Conservation (phyloP, 345 rosid genomes). For the Cardiospermum halicacabum region DNA sequence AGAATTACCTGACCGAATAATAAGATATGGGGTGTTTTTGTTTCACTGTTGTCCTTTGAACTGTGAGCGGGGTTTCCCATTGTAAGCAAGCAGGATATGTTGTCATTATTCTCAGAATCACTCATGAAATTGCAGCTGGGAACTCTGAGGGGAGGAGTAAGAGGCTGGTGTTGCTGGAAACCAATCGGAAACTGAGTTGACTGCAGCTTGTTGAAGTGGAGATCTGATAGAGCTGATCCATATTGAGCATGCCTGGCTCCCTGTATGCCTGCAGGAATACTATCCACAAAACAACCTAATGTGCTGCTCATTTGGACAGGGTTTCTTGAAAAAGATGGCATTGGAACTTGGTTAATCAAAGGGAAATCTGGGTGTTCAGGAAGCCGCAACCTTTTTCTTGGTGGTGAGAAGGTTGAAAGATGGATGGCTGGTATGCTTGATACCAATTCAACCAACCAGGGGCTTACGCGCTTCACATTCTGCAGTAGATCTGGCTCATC, state of each 20-base stretch:
- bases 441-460: slow-evolving; percentile 93
- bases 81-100: slow-evolving; percentile 54
- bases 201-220: slow-evolving; percentile 56
- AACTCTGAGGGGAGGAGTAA: slow-evolving; percentile 31
- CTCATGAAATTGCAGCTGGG: slow-evolving; percentile 22
- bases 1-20: slow-evolving; percentile 83
- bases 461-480: slow-evolving; percentile 88
- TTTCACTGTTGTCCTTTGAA: slow-evolving; percentile 38
- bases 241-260: slow-evolving; percentile 99
- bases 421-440: slow-evolving; percentile 69
- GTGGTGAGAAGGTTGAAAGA: slow-evolving; percentile 71
- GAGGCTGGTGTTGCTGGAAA: slow-evolving; percentile 37
- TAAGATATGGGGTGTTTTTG: slow-evolving; percentile 59
- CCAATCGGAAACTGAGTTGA: slow-evolving; percentile 40
- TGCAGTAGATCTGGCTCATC: slow-evolving; percentile 97
- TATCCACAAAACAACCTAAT: slow-evolving; percentile 59
- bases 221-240: slow-evolving; percentile 69
- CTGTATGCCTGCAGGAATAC: slow-evolving; percentile 97
- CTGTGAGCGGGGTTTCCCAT: slow-evolving; percentile 47
- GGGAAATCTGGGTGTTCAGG: slow-evolving; percentile 59
- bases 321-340: slow-evolving; percentile 63
- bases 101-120: slow-evolving; percentile 26
- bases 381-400: slow-evolving; percentile 76
- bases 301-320: slow-evolving; percentile 55
- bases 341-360: slow-evolving; percentile 43